These are phyloP conservation scores for Magnaporthiopsis poae DNA, from an alignment of 2,329 filamentous ascomycete species.

Conservation along the genomic window DNA sequence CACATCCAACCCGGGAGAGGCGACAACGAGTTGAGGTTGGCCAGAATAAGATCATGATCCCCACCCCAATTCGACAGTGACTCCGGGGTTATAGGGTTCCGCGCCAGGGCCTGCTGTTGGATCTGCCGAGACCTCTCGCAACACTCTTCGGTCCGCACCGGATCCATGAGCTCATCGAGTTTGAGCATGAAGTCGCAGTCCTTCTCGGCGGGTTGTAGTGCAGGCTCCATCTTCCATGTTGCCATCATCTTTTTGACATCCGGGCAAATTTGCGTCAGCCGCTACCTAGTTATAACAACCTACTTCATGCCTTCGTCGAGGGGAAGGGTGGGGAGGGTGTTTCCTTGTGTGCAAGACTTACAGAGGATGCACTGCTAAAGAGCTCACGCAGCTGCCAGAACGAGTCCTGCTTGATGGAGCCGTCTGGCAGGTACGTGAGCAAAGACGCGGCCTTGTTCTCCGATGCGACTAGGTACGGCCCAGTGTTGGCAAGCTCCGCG, in stretches of 20 bases:
- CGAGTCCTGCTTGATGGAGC: constrained; percentile 8
- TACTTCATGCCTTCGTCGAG: too few species aligned
- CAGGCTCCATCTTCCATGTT: neutral
- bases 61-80: neutral
- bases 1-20: neutral
- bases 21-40: neutral
- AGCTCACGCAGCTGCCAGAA: constrained; percentile 14
- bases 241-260: neutral
- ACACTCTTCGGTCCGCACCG: neutral
- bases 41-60: neutral
- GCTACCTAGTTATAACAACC: too few species aligned
- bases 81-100: neutral
- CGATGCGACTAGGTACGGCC: constrained; percentile 11
- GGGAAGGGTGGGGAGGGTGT: too few species aligned
- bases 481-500: constrained; percentile 8
- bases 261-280: neutral
- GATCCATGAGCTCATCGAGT: neutral
- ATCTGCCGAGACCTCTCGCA: neutral
- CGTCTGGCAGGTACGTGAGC: constrained; percentile 5
- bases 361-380: constrained; percentile 1
- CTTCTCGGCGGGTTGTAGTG: neutral
- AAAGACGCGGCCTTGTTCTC: constrained; percentile 10
- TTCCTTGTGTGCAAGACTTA: neutral
- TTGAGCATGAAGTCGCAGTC: neutral
- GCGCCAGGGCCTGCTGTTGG: neutral